phyloP scores from a whole-genome alignment of 306 rosid species.

The Heteromeles arbutifolia region DNA sequence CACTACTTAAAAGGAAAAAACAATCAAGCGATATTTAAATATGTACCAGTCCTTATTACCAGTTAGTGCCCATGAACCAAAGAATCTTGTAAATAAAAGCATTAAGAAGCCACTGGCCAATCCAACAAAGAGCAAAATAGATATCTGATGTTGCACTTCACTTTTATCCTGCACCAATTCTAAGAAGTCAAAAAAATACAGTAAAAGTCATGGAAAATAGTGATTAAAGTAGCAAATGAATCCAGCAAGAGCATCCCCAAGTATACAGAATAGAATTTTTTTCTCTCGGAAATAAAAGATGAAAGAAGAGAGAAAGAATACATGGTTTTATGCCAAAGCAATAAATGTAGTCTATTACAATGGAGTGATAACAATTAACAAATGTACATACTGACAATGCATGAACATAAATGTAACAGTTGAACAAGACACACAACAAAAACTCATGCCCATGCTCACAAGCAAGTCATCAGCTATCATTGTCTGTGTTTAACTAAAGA shows the following conservation, averaged over 20 bases:
- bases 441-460: neutral
- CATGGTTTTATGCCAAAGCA: neutral
- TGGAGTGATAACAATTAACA: neutral
- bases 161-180: conserved; percentile 54
- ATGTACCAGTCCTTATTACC: conserved; percentile 40
- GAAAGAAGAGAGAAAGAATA: neutral
- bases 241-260: neutral
- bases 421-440: neutral
- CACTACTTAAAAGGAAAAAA: neutral
- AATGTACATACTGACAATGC: neutral
- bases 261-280: neutral
- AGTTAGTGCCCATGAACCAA: conserved; percentile 61
- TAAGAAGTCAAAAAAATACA: conserved; percentile 4
- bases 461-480: neutral
- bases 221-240: neutral
- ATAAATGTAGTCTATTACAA: neutral
- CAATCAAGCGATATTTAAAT: conserved; percentile 3
- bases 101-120: conserved; percentile 63
- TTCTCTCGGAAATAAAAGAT: neutral
- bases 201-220: neutral
- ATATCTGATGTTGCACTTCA: conserved; percentile 77
- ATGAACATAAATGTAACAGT: neutral
- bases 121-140: conserved; percentile 75
- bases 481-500: neutral
- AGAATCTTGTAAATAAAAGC: conserved; percentile 64